Conservation (phyloP, 176 grass and related monocot species). For the Triticum aestivum region IWGSC_CS_RefSeq_v2.1 NC_057800.1:131446529-131447028, state of each 20-base stretch:
- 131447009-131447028: too few relatives aligned
- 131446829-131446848: too few relatives aligned
- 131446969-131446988: too few relatives aligned
- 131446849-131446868: too few relatives aligned
- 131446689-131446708: not conserved
- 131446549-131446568: conserved; percentile 19
- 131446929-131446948: too few relatives aligned
- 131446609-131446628: not conserved
- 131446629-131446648: not conserved
- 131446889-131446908: too few relatives aligned
- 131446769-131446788: too few relatives aligned
- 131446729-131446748: not conserved
- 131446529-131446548: not conserved
- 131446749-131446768: not conserved
- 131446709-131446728: not conserved
- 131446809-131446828: too few relatives aligned
- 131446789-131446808: not conserved
- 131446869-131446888: too few relatives aligned
- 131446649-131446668: not conserved
- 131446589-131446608: not conserved
- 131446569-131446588: not conserved
- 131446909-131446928: too few relatives aligned
- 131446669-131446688: conserved; percentile 3
- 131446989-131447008: too few relatives aligned
- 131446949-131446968: too few relatives aligned